Percentiles rank a stretch among this genome's conserved stretches.
Evolutionary conservation across 192 early-diverging fungal genomes (phyloP).

Genomic region (Backusella tuberculispora): DNA sequence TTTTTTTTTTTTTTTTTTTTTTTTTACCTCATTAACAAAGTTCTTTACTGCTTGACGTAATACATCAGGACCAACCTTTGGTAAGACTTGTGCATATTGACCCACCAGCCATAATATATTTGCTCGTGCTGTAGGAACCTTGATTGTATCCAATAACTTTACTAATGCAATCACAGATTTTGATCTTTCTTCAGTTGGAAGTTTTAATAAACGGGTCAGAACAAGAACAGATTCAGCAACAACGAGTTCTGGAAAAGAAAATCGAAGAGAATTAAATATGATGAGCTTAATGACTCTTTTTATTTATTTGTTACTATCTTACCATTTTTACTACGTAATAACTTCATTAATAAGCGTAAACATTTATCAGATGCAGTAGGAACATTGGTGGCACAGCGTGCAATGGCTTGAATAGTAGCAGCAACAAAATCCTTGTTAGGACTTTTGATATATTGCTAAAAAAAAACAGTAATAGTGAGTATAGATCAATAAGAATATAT

Average conservation of each 20-base stretch:
- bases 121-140: slow-evolving; percentile 76
- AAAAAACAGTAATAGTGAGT: not conserved
- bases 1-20: not conserved
- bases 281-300: not conserved
- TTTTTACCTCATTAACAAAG: slow-evolving; percentile 52
- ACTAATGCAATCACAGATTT: slow-evolving; percentile 59
- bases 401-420: slow-evolving; percentile 66
- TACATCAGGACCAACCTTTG: slow-evolving; percentile 76
- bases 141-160: slow-evolving; percentile 64
- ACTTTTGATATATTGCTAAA: slow-evolving; percentile 70
- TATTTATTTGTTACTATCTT: slow-evolving; percentile 33
- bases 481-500: not conserved
- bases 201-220: slow-evolving; percentile 71
- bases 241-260: slow-evolving; percentile 57
- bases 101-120: slow-evolving; percentile 88
- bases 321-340: slow-evolving; percentile 62
- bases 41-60: slow-evolving; percentile 74
- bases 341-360: slow-evolving; percentile 57
- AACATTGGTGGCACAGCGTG: slow-evolving; percentile 58
- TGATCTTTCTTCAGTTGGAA: slow-evolving; percentile 49
- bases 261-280: not conserved
- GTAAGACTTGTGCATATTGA: slow-evolving; percentile 70
- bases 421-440: slow-evolving; percentile 69
- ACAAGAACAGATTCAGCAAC: slow-evolving; percentile 78
- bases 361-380: slow-evolving; percentile 60